phyloP scores from a whole-genome alignment of 2,329 filamentous ascomycete genomes.

The Stagonosporopsis tanaceti region DNA sequence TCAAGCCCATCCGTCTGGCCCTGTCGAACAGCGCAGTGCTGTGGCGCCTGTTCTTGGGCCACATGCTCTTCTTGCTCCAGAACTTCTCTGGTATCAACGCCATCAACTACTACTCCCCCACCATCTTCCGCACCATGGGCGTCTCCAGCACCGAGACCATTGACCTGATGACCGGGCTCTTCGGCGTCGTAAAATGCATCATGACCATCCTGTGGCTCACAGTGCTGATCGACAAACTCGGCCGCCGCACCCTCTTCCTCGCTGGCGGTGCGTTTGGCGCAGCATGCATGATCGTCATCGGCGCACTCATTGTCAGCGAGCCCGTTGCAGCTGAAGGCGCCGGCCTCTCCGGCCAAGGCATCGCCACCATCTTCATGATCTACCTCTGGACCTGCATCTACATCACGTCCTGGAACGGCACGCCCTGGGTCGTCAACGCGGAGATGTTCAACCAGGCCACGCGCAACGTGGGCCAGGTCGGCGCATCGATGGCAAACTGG shows the following conservation, averaged over 20 bases:
- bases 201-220: slow-evolving; percentile 75
- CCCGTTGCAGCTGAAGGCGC: slow-evolving; percentile 46
- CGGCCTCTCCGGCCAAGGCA: slow-evolving; percentile 57
- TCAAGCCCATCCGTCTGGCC: slow-evolving; percentile 58
- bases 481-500: slow-evolving; percentile 76
- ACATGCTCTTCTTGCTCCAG: slow-evolving; percentile 81
- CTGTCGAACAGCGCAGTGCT: slow-evolving; percentile 59
- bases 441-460: slow-evolving; percentile 79
- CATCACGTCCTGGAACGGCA: slow-evolving; percentile 75
- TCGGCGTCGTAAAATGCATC: slow-evolving; percentile 73
- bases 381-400: slow-evolving; percentile 79
- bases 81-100: slow-evolving; percentile 81
- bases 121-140: slow-evolving; percentile 73
- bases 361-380: slow-evolving; percentile 74
- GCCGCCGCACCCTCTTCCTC: slow-evolving; percentile 70
- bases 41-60: slow-evolving; percentile 77
- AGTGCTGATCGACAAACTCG: slow-evolving; percentile 71
- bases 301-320: slow-evolving; percentile 64
- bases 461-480: slow-evolving; percentile 62
- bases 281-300: slow-evolving; percentile 70
- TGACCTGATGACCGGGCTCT: slow-evolving; percentile 77
- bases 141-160: slow-evolving; percentile 66
- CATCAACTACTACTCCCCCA: slow-evolving; percentile 77
- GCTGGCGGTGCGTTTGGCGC: slow-evolving; percentile 68
- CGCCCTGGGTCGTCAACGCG: slow-evolving; percentile 76